Evolutionary conservation across 805 yeast genomes (phyloP).

Genomic region (Schwanniomyces polymorphus): DNA sequence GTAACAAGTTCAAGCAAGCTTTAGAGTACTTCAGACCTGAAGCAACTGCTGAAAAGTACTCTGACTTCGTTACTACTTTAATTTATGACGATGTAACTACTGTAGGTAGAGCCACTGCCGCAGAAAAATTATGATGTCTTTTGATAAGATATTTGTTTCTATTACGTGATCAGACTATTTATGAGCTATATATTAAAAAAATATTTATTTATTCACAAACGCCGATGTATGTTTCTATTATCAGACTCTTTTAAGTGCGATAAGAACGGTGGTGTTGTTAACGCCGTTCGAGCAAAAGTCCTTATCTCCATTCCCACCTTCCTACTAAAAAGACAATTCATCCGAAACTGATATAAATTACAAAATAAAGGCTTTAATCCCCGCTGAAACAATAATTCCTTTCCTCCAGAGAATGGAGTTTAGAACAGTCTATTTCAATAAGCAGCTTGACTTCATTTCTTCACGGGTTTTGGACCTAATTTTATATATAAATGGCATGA

Average conservation of each 20-base stretch:
- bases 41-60: conserved; percentile 67
- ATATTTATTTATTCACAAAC: not conserved
- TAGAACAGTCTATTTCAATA: not conserved
- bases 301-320: not conserved
- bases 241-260: not conserved
- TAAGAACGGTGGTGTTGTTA: not conserved
- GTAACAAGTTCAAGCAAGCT: conserved; percentile 68
- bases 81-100: conserved; percentile 73
- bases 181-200: not conserved
- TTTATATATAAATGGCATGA: not conserved
- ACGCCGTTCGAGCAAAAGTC: not conserved
- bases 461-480: not conserved
- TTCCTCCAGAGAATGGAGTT: not conserved
- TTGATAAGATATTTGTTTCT: not conserved
- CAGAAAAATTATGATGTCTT: conserved; percentile 36
- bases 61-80: conserved; percentile 75
- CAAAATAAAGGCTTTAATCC: too few relatives aligned
- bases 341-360: too few relatives aligned
- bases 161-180: not conserved
- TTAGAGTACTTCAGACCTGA: conserved; percentile 73
- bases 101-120: conserved; percentile 41
- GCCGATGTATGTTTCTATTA: not conserved
- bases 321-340: not conserved
- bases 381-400: not conserved
- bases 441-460: too few relatives aligned